Percentiles rank a stretch among this genome's conserved stretches.
These are phyloP conservation scores for Crithidia sp. DNA, from an alignment of 208 protist genomes.

Conservation along the genomic window DNA sequence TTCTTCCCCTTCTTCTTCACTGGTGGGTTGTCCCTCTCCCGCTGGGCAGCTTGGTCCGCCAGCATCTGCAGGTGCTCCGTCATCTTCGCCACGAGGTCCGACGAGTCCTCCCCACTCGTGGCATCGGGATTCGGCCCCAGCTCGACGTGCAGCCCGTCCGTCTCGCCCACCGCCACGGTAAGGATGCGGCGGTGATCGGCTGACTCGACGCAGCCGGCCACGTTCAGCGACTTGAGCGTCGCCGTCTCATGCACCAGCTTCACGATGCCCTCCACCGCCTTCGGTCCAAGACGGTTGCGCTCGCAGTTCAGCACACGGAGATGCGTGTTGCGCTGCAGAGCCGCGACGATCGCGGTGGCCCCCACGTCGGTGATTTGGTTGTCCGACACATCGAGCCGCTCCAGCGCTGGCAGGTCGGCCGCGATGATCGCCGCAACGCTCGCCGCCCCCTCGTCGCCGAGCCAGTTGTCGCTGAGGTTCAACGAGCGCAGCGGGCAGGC, in stretches of 20 bases:
- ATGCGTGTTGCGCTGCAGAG: constrained; percentile 66
- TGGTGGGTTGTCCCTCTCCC: constrained; percentile 38
- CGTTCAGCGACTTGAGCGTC: constrained; percentile 79
- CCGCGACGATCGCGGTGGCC: constrained; percentile 46
- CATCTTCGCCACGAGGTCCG: constrained; percentile 44
- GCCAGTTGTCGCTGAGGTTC: constrained; percentile 75
- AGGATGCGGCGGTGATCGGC: constrained; percentile 60
- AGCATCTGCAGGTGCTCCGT: constrained; percentile 77
- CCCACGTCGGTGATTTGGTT: constrained; percentile 80
- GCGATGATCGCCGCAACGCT: constrained; percentile 69
- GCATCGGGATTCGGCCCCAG: constrained; percentile 57
- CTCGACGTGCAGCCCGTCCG: constrained; percentile 77
- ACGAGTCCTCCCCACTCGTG: constrained; percentile 19
- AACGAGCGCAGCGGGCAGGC: constrained; percentile 48
- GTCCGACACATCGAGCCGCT: constrained; percentile 67
- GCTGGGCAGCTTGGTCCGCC: constrained; percentile 68
- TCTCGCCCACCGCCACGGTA: constrained; percentile 62
- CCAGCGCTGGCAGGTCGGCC: constrained; percentile 57
- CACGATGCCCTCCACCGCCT: constrained; percentile 55
- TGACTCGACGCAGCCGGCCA: constrained; percentile 59
- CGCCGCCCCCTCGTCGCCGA: constrained; percentile 81
- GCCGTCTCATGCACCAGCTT: constrained; percentile 58
- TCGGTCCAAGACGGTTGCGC: constrained; percentile 65
- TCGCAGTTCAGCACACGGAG: constrained; percentile 60
- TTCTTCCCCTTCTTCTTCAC: constrained; percentile 52